phyloP scores from a whole-genome alignment of 2,329 filamentous ascomycete species.

The Lachnellula suecica region DNA sequence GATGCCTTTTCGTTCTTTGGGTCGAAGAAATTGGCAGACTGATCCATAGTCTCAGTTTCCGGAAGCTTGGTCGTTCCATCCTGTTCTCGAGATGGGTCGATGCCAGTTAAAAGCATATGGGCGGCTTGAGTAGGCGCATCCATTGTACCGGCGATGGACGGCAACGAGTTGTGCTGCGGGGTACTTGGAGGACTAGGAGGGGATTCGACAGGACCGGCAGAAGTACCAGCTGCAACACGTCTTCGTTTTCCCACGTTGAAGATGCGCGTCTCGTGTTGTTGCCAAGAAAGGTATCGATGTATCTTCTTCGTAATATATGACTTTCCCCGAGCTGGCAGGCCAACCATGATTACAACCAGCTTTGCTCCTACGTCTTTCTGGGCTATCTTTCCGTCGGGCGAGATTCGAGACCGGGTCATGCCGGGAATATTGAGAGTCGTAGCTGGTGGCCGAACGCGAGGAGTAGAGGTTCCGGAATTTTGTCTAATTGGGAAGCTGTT shows the following conservation, averaged over 20 bases:
- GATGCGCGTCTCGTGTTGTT: conserved; percentile 92
- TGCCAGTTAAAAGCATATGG: conserved; percentile 56
- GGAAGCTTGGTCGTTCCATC: conserved; percentile 19
- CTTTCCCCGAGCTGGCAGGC: conserved; percentile 90
- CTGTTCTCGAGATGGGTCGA: conserved; percentile 24
- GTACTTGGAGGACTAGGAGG: conserved; percentile 16
- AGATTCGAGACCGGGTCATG: conserved; percentile 91
- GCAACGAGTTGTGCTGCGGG: conserved; percentile 26
- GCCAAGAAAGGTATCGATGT: conserved; percentile 91
- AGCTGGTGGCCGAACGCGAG: conserved; percentile 76
- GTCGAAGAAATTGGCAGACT: conserved; percentile 92
- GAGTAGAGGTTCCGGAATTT: conserved; percentile 75
- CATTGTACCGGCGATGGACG: conserved; percentile 21
- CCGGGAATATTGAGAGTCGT: conserved; percentile 97
- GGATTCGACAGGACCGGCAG: conserved; percentile 23
- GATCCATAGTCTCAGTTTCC: conserved; percentile 64
- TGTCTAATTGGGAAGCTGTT: conserved; percentile 65
- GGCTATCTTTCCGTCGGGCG: conserved; percentile 91
- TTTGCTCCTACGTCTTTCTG: conserved; percentile 94
- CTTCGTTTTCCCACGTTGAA: conserved; percentile 97
- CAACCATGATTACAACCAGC: conserved; percentile 97
- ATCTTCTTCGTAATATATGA: conserved; percentile 99
- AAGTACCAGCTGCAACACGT: conserved; percentile 69
- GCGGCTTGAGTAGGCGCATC: conserved; percentile 49
- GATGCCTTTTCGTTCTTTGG: conserved; percentile 81